Conservation (phyloP, 1,139 yeast genomes). For the Petasospora fabianii region DNA sequence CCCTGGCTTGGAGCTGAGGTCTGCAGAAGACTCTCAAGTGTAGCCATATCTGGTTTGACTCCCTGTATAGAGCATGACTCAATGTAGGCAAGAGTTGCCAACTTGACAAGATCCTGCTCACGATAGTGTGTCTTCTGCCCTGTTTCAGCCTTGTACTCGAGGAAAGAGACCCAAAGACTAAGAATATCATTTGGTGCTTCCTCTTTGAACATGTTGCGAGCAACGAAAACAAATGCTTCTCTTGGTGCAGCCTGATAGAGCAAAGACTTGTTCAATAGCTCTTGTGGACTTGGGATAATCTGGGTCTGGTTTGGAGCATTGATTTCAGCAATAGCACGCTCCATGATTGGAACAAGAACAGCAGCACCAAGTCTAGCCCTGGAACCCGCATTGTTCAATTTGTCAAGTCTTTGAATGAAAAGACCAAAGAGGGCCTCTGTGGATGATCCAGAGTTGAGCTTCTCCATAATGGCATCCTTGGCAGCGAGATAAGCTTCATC, state of each 20-base stretch:
- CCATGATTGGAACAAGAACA: conserved; percentile 6
- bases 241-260: conserved; percentile 16
- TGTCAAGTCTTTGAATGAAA: background rate
- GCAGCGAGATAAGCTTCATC: background rate
- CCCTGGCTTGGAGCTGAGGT: background rate
- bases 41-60: conserved; percentile 6
- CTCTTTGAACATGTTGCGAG: conserved; percentile 12
- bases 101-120: background rate
- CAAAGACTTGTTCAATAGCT: conserved; percentile 19
- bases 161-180: conserved; percentile 23
- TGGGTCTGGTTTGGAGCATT: conserved; percentile 12
- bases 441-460: conserved; percentile 4
- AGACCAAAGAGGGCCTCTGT: conserved; percentile 6
- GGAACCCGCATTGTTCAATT: conserved; percentile 2
- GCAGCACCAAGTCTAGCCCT: conserved; percentile 1
- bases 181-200: conserved; percentile 17
- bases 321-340: conserved; percentile 18
- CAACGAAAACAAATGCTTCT: conserved; percentile 11
- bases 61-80: conserved; percentile 6
- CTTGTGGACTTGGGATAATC: conserved; percentile 21
- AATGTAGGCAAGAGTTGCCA: conserved; percentile 15
- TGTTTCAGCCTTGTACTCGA: conserved; percentile 16
- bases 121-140: background rate
- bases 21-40: conserved; percentile 9
- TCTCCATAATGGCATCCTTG: background rate